Evolutionary conservation across 805 yeast genomes (phyloP), one percentile per base, ranked within the genome.

Genomic region (Starmerella stigmatis): DNA sequence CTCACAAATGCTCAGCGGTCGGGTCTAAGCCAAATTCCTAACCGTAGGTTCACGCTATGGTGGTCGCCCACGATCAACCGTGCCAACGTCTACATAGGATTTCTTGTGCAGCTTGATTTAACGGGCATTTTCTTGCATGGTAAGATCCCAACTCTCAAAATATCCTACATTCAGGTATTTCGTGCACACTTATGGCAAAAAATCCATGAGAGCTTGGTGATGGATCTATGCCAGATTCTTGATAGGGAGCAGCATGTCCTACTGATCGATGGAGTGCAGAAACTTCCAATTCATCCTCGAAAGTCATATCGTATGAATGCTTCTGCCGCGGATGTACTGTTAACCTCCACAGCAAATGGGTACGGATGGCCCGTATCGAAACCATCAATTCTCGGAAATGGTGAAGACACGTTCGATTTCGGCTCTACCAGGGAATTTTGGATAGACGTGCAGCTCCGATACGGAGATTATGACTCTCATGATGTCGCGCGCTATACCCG

Each of bases 41-140:
- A 92, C 60, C 79, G 99, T 61, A 74, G 99, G 37, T 92, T 92
- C 60, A 92, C 98, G 0, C 67, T 92, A 25, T 92, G 99, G 99
- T 92, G 99, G 99, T 86, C 96, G 0, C 99, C 99, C 5, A 92
- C 99, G 0, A 92, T 92, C 57, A 92, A 92, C 59, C 75, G 99
- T 52, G 98, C 98, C 5, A 92, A 92, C 59, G 97, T 92, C 21
- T 92, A 92, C 60, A 96, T 92, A 46, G 99, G 99, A 22, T 92
- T 92, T 67, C 70, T 88, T 58, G 98, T 92, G 23, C 99, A 92
- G 61, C 70, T 92, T 36, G 99, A 92, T 64, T 68, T 92, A 59
- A 92, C 99, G 0, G 99, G 98, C 57, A 89, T 92, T 23, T 92
- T 92, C 63, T 68, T 92, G 41, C 99, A 92, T 60, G 99, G 99